Conservation (phyloP, 441 rosid genomes). For the Populus hybrid region DNA sequence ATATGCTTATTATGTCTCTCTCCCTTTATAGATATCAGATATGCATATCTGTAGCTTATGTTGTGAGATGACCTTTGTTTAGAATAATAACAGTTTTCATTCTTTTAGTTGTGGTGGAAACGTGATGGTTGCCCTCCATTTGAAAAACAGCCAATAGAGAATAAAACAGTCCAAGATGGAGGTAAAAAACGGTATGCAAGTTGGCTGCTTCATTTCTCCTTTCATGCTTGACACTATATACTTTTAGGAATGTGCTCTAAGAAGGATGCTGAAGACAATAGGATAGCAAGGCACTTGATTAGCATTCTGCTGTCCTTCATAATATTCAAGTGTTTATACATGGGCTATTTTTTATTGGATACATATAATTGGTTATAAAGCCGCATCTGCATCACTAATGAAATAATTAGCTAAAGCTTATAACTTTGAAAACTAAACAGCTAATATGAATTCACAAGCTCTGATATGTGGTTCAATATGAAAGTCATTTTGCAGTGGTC, state of each 20-base stretch:
- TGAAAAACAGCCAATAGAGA: slow-evolving; percentile 84
- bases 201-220: neutral
- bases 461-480: neutral
- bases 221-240: neutral
- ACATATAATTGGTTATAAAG: neutral
- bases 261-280: neutral
- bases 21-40: neutral
- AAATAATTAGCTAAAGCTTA: neutral
- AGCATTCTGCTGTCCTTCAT: neutral
- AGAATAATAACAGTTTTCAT: slow-evolving; percentile 17
- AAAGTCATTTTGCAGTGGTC: neutral
- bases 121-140: slow-evolving; percentile 97
- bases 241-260: slow-evolving; percentile 4
- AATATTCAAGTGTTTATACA: neutral
- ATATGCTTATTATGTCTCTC: slow-evolving; percentile 18
- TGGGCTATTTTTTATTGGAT: neutral
- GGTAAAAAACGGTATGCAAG: slow-evolving; percentile 66
- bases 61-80: slow-evolving; percentile 4
- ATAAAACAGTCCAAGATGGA: slow-evolving; percentile 59
- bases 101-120: slow-evolving; percentile 94
- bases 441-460: neutral
- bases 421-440: neutral
- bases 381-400: neutral
- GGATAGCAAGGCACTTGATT: neutral
- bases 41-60: neutral